Evolutionary conservation across 106 monocot species (phyloP).

Genomic region (Xerophyta viscosa): DNA sequence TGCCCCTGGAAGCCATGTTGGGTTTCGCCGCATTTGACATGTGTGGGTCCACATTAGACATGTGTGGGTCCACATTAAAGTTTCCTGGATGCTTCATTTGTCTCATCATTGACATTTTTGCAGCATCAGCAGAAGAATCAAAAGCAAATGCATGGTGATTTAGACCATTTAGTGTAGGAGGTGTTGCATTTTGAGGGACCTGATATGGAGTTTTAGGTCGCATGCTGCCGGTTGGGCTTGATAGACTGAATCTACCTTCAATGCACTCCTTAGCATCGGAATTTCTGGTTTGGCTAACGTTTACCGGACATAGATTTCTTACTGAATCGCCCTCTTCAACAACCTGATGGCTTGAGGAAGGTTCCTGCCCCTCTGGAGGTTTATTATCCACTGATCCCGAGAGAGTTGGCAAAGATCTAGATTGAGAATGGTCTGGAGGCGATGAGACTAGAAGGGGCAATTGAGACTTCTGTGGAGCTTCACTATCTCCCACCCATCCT

Average conservation of each 20-base stretch:
- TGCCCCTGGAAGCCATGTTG: conserved; percentile 40
- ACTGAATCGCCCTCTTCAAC: conserved; percentile 2
- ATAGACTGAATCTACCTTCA: conserved; percentile 11
- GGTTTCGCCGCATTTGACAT: conserved; percentile 27
- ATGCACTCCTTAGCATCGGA: neutral
- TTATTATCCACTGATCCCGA: conserved; percentile 5
- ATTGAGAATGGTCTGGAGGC: conserved; percentile 2
- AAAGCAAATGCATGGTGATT: conserved; percentile 11
- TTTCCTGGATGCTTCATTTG: neutral
- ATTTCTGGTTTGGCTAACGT: neutral
- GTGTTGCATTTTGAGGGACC: conserved; percentile 14
- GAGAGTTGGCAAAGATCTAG: neutral
- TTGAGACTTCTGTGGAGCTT: conserved; percentile 27
- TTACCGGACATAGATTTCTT: conserved; percentile 5
- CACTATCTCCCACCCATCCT: conserved; percentile 77
- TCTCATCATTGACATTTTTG: conserved; percentile 5
- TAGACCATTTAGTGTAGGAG: conserved; percentile 26
- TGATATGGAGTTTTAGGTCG: conserved; percentile 19
- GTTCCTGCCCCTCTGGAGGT: conserved; percentile 10
- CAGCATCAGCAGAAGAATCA: conserved; percentile 16
- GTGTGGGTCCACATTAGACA: conserved; percentile 5
- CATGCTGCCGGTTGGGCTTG: neutral
- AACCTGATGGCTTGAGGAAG: neutral
- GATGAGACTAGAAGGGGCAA: conserved; percentile 6
- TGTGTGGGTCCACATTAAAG: conserved; percentile 1